Evolutionary conservation across 306 rosid species (phyloP), one percentile per base, ranked within the genome.

Genomic region (Hylodesmum podocarpum): DNA sequence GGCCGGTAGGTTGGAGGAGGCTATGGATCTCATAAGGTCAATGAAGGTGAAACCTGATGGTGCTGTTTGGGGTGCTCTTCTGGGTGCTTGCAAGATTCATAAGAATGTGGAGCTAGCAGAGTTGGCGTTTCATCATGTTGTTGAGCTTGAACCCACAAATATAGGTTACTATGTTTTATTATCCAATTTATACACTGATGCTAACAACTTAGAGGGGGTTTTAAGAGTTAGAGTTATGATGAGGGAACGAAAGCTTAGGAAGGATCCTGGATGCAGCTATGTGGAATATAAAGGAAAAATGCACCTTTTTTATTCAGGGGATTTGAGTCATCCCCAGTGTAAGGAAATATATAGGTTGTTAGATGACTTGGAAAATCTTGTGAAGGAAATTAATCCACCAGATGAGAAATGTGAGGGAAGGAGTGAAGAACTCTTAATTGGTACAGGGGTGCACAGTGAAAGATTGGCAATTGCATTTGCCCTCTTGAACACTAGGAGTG

Each of bases 51-150:
- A 81, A 65, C 93, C 98, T 3, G 97, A 94, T 62, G 98, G 96
- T 78, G 93, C 95, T 51, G 91, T 90, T 57, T 92, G 97, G 95
- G 97, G 97, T 28, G 97, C 97, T 40, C 92, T 94, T 78, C 83
- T 94, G 72, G 93, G 97, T 78, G 96, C 98, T 13, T 94, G 97
- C 80, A 88, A 92, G 81, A 94, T 91, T 64, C 95, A 94, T 82
- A 81, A 84, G 75, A 86, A 89, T 68, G 83, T 86, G 12, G 84
- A 86, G 80, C 77, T 93, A 28, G 98, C 96, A 53, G 97, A 91
- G 81, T 71, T 88, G 66, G 96, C 93, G 24, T 93, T 93, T 83
- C 81, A 81, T 46, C 84, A 72, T 70, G 83, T 88, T 21, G 63
- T 86, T n/a, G 86, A 89, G 75, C 91, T 89, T 40, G 98, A 93